Base-by-base conservation (phyloP, 768 basidiomycete species). In the Boletus rubroflammeus region DNA sequence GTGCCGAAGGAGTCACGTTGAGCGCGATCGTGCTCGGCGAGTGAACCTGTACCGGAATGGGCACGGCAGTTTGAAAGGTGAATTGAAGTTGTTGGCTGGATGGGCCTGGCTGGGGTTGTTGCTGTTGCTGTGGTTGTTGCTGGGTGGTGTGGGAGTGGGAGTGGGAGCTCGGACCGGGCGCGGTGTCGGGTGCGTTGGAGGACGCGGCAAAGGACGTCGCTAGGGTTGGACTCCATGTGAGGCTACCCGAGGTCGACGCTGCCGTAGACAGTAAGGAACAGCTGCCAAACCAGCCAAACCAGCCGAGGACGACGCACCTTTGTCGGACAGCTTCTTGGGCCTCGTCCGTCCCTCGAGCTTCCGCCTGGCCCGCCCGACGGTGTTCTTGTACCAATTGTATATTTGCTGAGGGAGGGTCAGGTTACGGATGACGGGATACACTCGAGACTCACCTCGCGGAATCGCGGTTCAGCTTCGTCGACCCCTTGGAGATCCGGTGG, bases 311-410 rank as follows among this genome's bases (percentile, higher is more conserved):
- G 17, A 57, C 62, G 34, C 51, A 78, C 80, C 75, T 70, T 79
- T 83, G 65, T 83, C 81, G 34, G 77, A 69, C 9, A 72, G 64
- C 58, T 80, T 83, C 42, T 76, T 73, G 36, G 81, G 75, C 41
- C 81, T 73, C 1, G 80, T 76, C 26, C 78, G 73, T 6, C 82
- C 81, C 56, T 83, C 82, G 42, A 78, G 70, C 64, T 83, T 83
- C 44, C 82, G 73, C 50, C 82, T 73, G 7, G 78, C 81, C 31
- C 84, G 75, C 6, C 83, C 84, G 51, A 83, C 79, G 17, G 84
- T 84, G 66, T 85, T 85, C 71, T 85, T 85, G 71, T 83, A 85
- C 84, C 84, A 86, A 61, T 84, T 85, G 72, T 85, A 85, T 53
- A 85, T 82, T 79, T 84, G 82, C 83, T 84, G 35, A 5, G 9